These are phyloP conservation scores for Cercospora zeina DNA, from an alignment of 2,329 filamentous ascomycete genomes.

Conservation along the genomic window DNA sequence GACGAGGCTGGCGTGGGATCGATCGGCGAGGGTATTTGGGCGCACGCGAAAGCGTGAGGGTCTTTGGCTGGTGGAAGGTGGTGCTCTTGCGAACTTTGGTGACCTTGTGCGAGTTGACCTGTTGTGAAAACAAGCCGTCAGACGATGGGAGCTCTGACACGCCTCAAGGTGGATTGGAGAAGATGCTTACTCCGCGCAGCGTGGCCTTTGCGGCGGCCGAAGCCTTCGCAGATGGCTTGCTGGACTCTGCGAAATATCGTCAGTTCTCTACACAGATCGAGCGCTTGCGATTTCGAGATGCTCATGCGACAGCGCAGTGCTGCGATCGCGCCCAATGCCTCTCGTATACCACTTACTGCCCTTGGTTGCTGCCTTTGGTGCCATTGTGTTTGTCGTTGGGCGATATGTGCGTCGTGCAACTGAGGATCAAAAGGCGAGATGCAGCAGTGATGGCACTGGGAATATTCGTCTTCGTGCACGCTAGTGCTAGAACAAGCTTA, in stretches of 20 bases:
- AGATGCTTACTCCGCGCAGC: constrained; percentile 82
- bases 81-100: constrained; percentile 90
- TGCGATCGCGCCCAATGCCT: constrained; percentile 8
- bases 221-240: constrained; percentile 75
- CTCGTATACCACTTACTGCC: constrained; percentile 23
- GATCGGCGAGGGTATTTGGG: constrained; percentile 98
- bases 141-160: constrained; percentile 54
- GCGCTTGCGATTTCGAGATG: not conserved
- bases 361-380: constrained; percentile 36
- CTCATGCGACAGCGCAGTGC: constrained; percentile 4
- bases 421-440: constrained; percentile 19
- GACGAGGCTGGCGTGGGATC: constrained; percentile 81
- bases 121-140: constrained; percentile 54
- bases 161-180: constrained; percentile 44
- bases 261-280: constrained; percentile 30
- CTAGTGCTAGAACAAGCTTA: not conserved
- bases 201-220: constrained; percentile 92
- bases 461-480: constrained; percentile 4
- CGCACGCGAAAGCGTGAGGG: constrained; percentile 81
- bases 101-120: constrained; percentile 79
- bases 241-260: constrained; percentile 42
- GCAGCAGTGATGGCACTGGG: not conserved
- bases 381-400: constrained; percentile 34
- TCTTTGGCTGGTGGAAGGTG: constrained; percentile 98
- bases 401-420: constrained; percentile 26